phyloP scores from a whole-genome alignment of 768 basidiomycete species.

The Suillus subalutaceus region DNA sequence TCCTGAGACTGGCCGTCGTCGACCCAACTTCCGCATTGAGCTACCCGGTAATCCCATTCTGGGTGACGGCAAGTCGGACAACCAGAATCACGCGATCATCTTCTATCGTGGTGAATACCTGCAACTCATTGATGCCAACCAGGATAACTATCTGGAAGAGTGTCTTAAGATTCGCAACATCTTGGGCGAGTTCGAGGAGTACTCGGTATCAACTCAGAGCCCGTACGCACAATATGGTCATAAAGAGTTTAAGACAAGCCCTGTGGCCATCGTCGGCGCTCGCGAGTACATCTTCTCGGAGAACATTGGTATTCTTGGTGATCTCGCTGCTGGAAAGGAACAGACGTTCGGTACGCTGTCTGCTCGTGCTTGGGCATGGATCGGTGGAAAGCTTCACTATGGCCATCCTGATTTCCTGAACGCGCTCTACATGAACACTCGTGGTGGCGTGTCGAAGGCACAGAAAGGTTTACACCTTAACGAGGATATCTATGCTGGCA shows the following conservation, averaged over 20 bases:
- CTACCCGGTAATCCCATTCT: conserved; percentile 98
- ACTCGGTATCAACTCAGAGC: conserved; percentile 78
- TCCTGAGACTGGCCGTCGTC: conserved; percentile 82
- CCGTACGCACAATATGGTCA: conserved; percentile 92
- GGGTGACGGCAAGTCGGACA: conserved; percentile 99
- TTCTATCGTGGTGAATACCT: conserved; percentile 99
- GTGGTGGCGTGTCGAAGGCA: conserved; percentile 97
- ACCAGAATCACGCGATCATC: conserved; percentile 99
- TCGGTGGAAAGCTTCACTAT: conserved; percentile 98
- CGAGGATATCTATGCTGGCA: conserved; percentile 99
- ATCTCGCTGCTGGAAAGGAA: conserved; percentile 98
- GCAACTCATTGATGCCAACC: conserved; percentile 99
- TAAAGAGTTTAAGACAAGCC: conserved; percentile 84
- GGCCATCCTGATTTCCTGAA: conserved; percentile 99
- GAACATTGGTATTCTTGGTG: conserved; percentile 98
- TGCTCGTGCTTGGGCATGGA: conserved; percentile 95
- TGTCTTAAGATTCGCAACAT: conserved; percentile 99
- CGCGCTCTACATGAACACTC: conserved; percentile 96
- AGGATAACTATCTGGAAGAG: conserved; percentile 99
- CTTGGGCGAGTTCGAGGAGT: conserved; percentile 98
- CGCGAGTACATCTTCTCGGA: conserved; percentile 99
- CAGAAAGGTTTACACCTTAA: conserved; percentile 99
- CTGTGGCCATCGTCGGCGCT: conserved; percentile 97
- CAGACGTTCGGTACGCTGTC: conserved; percentile 98
- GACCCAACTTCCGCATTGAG: conserved; percentile 98